Percentiles rank a stretch among this genome's conserved stretches.
These are phyloP conservation scores for Auricularia heimuer DNA, from an alignment of 768 basidiomycete genomes.

Conservation along the genomic window DNA sequence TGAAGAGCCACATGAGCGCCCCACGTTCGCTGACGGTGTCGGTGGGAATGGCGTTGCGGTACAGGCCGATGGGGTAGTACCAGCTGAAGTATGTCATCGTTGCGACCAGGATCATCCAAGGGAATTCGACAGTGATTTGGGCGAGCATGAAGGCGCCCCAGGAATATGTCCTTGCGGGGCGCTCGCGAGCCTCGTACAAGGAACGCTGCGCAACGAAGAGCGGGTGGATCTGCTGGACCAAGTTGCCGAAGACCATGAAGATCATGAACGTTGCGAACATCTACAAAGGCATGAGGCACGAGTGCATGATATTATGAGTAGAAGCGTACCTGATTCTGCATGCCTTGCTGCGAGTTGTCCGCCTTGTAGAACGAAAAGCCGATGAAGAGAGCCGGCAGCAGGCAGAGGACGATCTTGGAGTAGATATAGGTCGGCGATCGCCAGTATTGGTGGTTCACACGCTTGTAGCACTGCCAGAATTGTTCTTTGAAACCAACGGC, in stretches of 20 bases:
- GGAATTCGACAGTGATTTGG: constrained; percentile 23
- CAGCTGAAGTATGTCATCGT: constrained; percentile 23
- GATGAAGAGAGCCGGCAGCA: constrained; percentile 17
- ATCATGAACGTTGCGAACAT: constrained; percentile 13
- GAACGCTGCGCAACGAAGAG: constrained; percentile 23
- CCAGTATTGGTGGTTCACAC: constrained; percentile 30
- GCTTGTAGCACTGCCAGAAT: constrained; percentile 16
- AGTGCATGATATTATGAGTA: constrained; percentile 6
- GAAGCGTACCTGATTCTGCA: constrained; percentile 25
- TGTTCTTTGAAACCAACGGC: constrained; percentile 11
- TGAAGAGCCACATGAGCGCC: constrained; percentile 30
- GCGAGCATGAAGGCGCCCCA: constrained; percentile 25
- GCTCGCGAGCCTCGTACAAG: constrained; percentile 26
- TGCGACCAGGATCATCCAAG: constrained; percentile 15
- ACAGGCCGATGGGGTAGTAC: constrained; percentile 26
- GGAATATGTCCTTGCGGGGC: constrained; percentile 24
- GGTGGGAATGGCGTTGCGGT: constrained; percentile 29
- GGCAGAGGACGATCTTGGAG: constrained; percentile 23
- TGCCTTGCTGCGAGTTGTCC: constrained; percentile 19
- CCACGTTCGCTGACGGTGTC: constrained; percentile 27
- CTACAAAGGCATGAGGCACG: not conserved
- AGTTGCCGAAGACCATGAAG: constrained; percentile 24
- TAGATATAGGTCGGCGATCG: constrained; percentile 28
- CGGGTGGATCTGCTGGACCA: constrained; percentile 24
- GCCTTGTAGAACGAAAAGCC: constrained; percentile 29